Evolutionary conservation across 2,329 filamentous ascomycete genomes (phyloP).

Genomic region (Botryosphaeria agaves): DNA sequence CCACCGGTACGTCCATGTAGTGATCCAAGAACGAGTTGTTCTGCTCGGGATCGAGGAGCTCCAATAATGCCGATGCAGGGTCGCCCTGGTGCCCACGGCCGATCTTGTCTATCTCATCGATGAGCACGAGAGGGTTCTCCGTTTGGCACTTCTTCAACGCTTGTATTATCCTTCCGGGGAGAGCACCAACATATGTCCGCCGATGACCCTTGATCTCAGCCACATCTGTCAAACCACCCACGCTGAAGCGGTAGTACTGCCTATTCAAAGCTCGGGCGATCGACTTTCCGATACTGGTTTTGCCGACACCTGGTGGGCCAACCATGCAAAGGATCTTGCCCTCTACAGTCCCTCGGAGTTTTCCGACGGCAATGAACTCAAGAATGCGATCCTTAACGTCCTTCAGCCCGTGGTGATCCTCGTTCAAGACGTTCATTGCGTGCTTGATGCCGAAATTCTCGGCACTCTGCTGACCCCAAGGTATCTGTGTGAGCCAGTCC

Average conservation of each 20-base stretch:
- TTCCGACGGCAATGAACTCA: constrained; percentile 96
- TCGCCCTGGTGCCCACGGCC: constrained; percentile 93
- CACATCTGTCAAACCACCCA: constrained; percentile 90
- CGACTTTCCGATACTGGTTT: constrained; percentile 97
- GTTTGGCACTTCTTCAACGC: constrained; percentile 98
- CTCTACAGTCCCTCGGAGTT: constrained; percentile 89
- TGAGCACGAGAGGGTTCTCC: constrained; percentile 89
- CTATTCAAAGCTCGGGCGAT: constrained; percentile 88
- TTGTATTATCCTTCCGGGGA: constrained; percentile 94
- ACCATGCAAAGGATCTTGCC: constrained; percentile 98
- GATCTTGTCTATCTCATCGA: constrained; percentile 97
- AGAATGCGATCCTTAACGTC: constrained; percentile 97
- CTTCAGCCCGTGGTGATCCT: constrained; percentile 92
- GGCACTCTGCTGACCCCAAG: constrained; percentile 86
- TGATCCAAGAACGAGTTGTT: constrained; percentile 96
- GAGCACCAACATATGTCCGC: constrained; percentile 85
- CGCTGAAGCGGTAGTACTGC: constrained; percentile 96
- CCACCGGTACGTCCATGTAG: constrained; percentile 96
- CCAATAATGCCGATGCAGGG: constrained; percentile 81
- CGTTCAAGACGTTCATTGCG: constrained; percentile 76
- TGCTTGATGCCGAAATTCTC: constrained; percentile 95
- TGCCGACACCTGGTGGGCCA: constrained; percentile 90
- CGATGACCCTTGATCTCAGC: constrained; percentile 97
- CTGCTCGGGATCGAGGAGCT: constrained; percentile 90
- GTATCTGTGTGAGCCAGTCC: constrained; percentile 96